phyloP scores from a whole-genome alignment of 306 rosid species.

The Lithocarpus polystachyus region DNA sequence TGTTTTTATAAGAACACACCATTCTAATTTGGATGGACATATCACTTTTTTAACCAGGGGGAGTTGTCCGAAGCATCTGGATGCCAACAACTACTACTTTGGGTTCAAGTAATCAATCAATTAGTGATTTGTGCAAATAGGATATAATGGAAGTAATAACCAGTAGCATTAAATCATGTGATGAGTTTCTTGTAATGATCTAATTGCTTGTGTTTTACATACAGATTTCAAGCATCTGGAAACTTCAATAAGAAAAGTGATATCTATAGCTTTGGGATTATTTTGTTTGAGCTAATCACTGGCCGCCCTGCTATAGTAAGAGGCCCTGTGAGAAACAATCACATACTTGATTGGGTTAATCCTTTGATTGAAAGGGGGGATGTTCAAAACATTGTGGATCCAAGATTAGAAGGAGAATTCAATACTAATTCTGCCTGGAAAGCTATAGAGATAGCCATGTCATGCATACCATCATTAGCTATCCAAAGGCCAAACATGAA shows the following conservation, averaged over 20 bases:
- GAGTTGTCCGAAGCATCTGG: too few species aligned
- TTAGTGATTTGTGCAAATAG: too few species aligned
- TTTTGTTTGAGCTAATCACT: slow-evolving; percentile 14
- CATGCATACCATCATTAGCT: background rate
- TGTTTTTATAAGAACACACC: too few species aligned
- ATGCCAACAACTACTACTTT: too few species aligned
- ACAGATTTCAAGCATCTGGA: background rate
- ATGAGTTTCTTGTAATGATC: too few species aligned
- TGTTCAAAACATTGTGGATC: slow-evolving; percentile 21
- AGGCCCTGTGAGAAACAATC: background rate
- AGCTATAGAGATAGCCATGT: background rate
- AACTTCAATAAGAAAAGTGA: slow-evolving; percentile 12
- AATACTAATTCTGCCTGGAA: background rate
- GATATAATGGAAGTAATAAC: too few species aligned
- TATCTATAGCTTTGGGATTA: slow-evolving; percentile 9
- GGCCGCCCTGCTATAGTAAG: background rate
- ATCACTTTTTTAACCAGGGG: too few species aligned
- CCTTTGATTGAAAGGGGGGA: slow-evolving; percentile 20
- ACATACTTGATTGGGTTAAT: background rate
- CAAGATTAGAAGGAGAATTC: slow-evolving; percentile 24
- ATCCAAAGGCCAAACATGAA: slow-evolving; percentile 8
- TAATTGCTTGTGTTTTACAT: too few species aligned
- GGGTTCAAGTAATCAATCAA: too few species aligned
- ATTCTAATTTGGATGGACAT: too few species aligned
- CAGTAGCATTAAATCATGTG: accelerated